phyloP scores from a whole-genome alignment of 306 rosid species.

The Cucurbita moschata region DNA sequence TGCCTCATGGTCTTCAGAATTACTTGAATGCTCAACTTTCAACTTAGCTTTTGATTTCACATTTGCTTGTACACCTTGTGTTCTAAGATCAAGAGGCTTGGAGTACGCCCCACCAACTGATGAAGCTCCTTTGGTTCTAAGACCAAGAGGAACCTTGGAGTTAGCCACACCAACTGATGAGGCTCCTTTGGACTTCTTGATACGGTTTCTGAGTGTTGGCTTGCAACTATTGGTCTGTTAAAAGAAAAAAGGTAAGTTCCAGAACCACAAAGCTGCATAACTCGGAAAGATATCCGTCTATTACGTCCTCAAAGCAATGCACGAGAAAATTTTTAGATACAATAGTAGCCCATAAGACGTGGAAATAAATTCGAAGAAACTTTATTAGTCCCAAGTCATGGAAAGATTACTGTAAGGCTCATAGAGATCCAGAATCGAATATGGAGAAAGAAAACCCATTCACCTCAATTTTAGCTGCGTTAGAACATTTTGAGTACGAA shows the following conservation, averaged over 20 bases:
- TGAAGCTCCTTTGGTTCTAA: slow-evolving; percentile 20
- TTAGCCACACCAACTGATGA: slow-evolving; percentile 12
- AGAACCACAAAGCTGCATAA: background rate
- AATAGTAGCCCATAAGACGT: background rate
- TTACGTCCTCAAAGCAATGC: background rate
- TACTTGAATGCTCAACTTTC: slow-evolving; percentile 17
- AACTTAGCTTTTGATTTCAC: slow-evolving; percentile 13
- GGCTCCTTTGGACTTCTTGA: slow-evolving; percentile 21
- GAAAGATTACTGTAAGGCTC: background rate
- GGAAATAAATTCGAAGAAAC: background rate
- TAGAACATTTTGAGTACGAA: slow-evolving; percentile 26
- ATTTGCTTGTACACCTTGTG: slow-evolving; percentile 12
- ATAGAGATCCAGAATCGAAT: slow-evolving; percentile 4
- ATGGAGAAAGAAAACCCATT: background rate
- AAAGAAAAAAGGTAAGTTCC: background rate
- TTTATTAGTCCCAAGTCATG: background rate
- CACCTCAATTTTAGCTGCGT: slow-evolving; percentile 54
- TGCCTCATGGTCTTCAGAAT: slow-evolving; percentile 13
- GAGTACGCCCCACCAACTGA: slow-evolving; percentile 7
- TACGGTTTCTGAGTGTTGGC: slow-evolving; percentile 19
- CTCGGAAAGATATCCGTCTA: background rate
- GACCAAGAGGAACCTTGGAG: slow-evolving; percentile 15
- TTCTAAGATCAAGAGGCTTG: slow-evolving; percentile 19
- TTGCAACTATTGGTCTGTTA: slow-evolving; percentile 43
- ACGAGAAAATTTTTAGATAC: background rate